Percentiles rank a stretch among this genome's conserved stretches.
phyloP scores from a whole-genome alignment of 2,329 filamentous ascomycete genomes.

The Aureobasidium sp. region DNA sequence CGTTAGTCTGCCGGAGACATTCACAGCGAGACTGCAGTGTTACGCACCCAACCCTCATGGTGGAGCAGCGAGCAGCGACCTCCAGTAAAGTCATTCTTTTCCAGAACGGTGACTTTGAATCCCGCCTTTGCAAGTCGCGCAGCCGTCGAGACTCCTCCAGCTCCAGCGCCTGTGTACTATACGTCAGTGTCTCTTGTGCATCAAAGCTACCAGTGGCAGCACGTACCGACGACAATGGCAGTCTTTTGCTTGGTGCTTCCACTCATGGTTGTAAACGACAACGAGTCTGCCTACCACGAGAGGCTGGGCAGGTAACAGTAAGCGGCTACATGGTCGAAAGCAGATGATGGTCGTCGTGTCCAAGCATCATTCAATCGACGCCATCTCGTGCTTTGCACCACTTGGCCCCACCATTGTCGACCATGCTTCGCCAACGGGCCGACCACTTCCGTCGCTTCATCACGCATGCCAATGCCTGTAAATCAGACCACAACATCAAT shows the following conservation, averaged over 20 bases:
- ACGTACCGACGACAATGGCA: slow-evolving; percentile 48
- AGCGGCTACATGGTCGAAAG: slow-evolving; percentile 4
- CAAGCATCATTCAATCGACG: slow-evolving; percentile 3
- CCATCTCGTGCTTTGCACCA: background rate
- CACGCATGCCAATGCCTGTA: no score
- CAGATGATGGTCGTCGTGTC: background rate
- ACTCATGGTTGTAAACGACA: background rate
- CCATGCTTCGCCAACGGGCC: slow-evolving; percentile 2
- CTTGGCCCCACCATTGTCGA: background rate
- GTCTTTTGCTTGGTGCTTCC: slow-evolving; percentile 32
- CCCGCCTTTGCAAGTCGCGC: slow-evolving; percentile 65
- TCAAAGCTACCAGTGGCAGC: background rate
- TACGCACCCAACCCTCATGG: slow-evolving; percentile 44
- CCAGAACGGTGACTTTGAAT: slow-evolving; percentile 66
- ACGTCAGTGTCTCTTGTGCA: slow-evolving; percentile 12
- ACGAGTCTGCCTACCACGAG: background rate
- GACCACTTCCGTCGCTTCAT: slow-evolving; percentile 2
- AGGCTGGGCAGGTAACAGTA: background rate
- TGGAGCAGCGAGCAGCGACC: slow-evolving; percentile 63
- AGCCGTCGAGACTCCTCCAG: slow-evolving; percentile 64
- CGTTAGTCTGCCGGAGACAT: background rate
- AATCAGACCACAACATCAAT: background rate
- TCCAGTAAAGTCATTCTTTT: slow-evolving; percentile 68
- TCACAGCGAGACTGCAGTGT: background rate
- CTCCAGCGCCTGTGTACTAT: slow-evolving; percentile 52